Base-by-base conservation (phyloP, 208 protist species). In the Acanthamoeba polyphaga region DNA sequence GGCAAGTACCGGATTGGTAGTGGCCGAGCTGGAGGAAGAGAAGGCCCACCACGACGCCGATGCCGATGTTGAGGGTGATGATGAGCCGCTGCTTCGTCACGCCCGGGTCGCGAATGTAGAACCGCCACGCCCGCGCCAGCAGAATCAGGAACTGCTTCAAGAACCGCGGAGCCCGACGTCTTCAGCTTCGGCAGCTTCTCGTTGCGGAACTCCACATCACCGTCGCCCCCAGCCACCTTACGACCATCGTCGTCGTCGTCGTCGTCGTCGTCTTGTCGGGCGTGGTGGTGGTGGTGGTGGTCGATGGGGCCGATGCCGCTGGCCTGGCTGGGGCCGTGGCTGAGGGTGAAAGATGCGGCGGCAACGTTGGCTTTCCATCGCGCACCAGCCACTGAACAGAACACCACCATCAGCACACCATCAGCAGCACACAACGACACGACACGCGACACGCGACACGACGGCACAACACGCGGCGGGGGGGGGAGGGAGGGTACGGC, bases 101-200 rank as follows among this genome's bases (percentile, higher is more conserved):
- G 64, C 80, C 55, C 17, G 87, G 60, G 49, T 92, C 87, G 6
- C 87, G 58, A 12, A 92, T 92, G 62, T 92, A 92, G 27, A n/a
- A 34, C 46, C 34, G 58, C 60, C 53, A 92, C 0, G 60, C 46
- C 8, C 87, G 87, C 1, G 9, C 15, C 6, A 92, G n/a, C 7
- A 92, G 87, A 2, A 92, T 1, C 34, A 2, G 3, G 9, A 92
- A 2, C 43, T 92, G 87, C 10, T 7, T 38, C 1, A n/a, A 24
- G 80, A 88, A 88, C 1, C 43, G 24, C 13, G 80, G 80, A 4
- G n/a, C 27, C 32, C 2, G 53, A 51, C 80, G 64, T 88, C 46
- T 88, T 64, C 27, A 88, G 53, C 24, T 43, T n/a, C 0, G 80
- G 55, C 60, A 92, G 87, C 38, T 92, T 68, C 87, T 92, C 62